Conservation (phyloP, 2,329 filamentous ascomycete species). For the Ceratocystis papillata region DNA sequence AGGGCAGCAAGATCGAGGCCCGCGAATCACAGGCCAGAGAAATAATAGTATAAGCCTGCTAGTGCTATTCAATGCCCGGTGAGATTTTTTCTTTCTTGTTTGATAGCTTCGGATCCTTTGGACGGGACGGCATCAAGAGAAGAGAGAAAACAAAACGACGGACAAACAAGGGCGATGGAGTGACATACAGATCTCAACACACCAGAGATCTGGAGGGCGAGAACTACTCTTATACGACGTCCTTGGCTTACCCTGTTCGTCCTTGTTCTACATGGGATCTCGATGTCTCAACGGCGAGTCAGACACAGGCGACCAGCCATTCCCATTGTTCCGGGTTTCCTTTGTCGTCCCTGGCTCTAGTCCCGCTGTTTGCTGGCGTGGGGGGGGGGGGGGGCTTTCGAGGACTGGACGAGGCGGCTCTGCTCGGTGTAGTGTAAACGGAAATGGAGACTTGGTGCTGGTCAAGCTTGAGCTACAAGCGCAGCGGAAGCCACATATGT, state of each 20-base stretch:
- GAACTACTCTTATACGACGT: too few species aligned
- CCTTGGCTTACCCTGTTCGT: too few species aligned
- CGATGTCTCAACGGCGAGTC: not conserved
- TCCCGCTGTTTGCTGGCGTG: too few species aligned
- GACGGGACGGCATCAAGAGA: not conserved
- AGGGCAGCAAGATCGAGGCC: slow-evolving; percentile 4
- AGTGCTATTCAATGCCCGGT: not conserved
- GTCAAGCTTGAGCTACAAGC: too few species aligned
- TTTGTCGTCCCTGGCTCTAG: not conserved
- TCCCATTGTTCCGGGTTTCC: not conserved
- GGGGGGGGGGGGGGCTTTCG: too few species aligned
- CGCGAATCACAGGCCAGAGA: slow-evolving; percentile 16
- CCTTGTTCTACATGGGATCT: not conserved
- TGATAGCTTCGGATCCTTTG: not conserved
- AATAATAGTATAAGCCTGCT: slow-evolving; percentile 11
- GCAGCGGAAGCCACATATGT: too few species aligned
- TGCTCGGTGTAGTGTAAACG: too few species aligned
- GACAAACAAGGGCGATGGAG: too few species aligned
- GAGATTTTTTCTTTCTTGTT: not conserved
- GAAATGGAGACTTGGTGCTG: too few species aligned
- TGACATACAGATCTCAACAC: not conserved
- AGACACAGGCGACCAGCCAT: not conserved
- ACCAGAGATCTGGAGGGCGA: too few species aligned
- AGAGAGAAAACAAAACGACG: not conserved
- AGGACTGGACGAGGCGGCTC: too few species aligned